Base-by-base conservation (phyloP, 176 grass and related monocot species). In the Aegilops sharonensis region DNA sequence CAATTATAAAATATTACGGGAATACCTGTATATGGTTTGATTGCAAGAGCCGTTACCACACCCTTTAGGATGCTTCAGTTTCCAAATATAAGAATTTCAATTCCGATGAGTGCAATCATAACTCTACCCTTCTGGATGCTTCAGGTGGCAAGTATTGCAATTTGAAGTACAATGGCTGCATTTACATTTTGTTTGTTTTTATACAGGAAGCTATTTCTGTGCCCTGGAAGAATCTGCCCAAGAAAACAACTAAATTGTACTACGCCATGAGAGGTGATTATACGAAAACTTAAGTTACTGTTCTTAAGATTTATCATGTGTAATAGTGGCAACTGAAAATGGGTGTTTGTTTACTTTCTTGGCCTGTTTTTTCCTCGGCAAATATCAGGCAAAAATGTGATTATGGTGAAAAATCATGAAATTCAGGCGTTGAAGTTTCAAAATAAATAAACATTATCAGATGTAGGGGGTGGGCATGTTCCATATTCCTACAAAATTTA, bases 171-270 rank as follows among this genome's bases (percentile, higher is more conserved):
- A 37, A 24, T 39, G 13, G 85, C 12, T 63, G 21, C 23, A 72
- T 61, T 78, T 72, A 56, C 9, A 47, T 65, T 61, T 11, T 14
- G 6, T 62, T 63, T 80, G 39, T 18, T 71, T 83, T 32, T 24
- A 45, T 87, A 56, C 83, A 98, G 91, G 93, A 98, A 89, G 97
- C 97, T 88, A 91, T 91, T 69, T 89, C 80, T 24, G 67, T 92
- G 74, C 80, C 89, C n/a, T 99, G 97, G 97, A 94, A 50, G 78
- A 77, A 85, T 92, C 88, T 96, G 63, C 89, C 90, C 13, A 94
- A 74, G 78, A 96, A 35, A 91, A 90, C 90, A 48, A 10, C 84
- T 83, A 99, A 96, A 84, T 72, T 96, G 70, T 94, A 88, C 73
- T 94, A 88, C 69, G 89, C 94, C 64, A 84, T 94, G 88, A 91